Percentiles rank a stretch among this genome's conserved stretches.
Conservation (phyloP, 2,329 filamentous ascomycete species). For the Colletotrichum plurivorum region DNA sequence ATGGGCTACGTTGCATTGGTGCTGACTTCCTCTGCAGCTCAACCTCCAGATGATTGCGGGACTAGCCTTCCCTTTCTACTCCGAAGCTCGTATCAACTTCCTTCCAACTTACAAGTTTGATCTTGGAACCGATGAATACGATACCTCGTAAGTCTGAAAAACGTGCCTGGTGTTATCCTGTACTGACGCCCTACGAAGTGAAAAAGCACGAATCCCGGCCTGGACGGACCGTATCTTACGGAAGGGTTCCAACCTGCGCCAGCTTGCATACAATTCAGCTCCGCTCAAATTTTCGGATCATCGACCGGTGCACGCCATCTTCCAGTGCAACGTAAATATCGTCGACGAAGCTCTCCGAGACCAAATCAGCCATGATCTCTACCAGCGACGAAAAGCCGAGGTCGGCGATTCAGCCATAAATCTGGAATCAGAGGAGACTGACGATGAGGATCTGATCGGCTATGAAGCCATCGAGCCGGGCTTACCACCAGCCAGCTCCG, state of each 20-base stretch:
- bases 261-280: conserved; percentile 86
- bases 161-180: too few relatives aligned
- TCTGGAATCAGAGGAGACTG: conserved; percentile 69
- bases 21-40: conserved; percentile 64
- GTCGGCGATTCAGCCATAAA: conserved; percentile 75
- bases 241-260: conserved; percentile 86
- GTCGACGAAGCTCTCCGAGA: conserved; percentile 83
- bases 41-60: conserved; percentile 98
- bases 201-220: conserved; percentile 94
- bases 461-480: conserved; percentile 89
- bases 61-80: conserved; percentile 90
- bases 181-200: conserved; percentile 64
- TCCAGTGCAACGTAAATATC: conserved; percentile 86
- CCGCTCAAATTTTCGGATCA: conserved; percentile 94
- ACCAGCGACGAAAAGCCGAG: conserved; percentile 76
- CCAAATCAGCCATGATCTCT: conserved; percentile 80
- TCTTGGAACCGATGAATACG: conserved; percentile 88
- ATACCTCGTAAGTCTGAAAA: conserved; percentile 78
- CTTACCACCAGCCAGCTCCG: conserved; percentile 76
- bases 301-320: conserved; percentile 92
- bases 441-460: conserved; percentile 85
- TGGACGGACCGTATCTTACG: conserved; percentile 97
- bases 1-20: not conserved
- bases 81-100: conserved; percentile 89
- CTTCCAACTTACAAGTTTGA: conserved; percentile 97